Evolutionary conservation across 1,284 basidiomycete species (phyloP).

Genomic region (Ustilago vetiveriae): DNA sequence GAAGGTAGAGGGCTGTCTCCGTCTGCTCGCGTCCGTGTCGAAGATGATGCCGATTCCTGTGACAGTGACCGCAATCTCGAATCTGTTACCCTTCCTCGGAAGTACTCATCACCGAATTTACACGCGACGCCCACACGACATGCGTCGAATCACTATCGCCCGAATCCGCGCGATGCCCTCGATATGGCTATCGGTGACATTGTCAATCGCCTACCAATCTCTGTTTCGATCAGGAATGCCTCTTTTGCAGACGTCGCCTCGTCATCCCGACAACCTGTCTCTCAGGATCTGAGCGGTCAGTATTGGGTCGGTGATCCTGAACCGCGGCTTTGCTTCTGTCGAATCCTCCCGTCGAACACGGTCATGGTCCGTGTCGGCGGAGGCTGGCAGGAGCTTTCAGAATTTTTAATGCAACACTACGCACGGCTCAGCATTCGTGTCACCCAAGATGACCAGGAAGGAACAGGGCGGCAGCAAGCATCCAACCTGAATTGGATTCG

Average conservation of each 20-base stretch:
- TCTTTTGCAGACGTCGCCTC: background rate
- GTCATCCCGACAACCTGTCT: background rate
- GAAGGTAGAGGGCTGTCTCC: background rate
- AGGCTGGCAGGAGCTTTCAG: constrained; percentile 66
- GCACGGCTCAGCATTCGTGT: constrained; percentile 18
- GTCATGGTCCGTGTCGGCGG: constrained; percentile 67
- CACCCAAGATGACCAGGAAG: background rate
- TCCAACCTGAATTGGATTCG: constrained; percentile 20
- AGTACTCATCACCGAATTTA: constrained; percentile 3
- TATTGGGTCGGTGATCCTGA: constrained; percentile 65
- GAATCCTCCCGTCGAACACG: constrained; percentile 59
- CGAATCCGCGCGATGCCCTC: constrained; percentile 85
- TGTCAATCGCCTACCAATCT: constrained; percentile 83
- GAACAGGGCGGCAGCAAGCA: background rate
- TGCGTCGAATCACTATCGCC: constrained; percentile 73
- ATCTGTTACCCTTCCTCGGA: background rate
- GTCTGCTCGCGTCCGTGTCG: background rate
- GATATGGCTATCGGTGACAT: constrained; percentile 91
- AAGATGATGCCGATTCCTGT: background rate
- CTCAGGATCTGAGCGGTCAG: constrained; percentile 46
- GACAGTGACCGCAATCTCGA: background rate
- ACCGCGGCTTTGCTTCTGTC: constrained; percentile 61
- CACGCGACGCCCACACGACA: background rate
- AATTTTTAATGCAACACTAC: constrained; percentile 51
- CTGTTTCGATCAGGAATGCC: constrained; percentile 36